A percentile compares a stretch with the other conserved stretches of the same genome.
phyloP scores from a whole-genome alignment of 257 asterid species.

The Fraxinus quadrangulata region DNA sequence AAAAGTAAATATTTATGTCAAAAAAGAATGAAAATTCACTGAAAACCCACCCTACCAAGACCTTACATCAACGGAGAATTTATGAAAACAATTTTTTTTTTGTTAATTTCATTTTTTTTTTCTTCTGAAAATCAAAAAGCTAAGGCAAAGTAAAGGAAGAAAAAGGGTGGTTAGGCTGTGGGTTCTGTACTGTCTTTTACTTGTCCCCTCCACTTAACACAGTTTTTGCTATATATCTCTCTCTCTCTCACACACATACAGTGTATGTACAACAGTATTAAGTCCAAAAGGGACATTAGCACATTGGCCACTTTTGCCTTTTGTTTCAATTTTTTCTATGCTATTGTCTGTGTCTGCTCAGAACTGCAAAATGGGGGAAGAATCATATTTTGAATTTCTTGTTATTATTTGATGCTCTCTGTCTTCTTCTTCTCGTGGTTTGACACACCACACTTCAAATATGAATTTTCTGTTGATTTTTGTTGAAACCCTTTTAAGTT shows the following conservation, averaged over 20 bases:
- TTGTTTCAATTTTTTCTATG: slow-evolving; percentile 67
- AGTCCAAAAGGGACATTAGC: slow-evolving; percentile 72
- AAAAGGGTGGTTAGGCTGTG: slow-evolving; percentile 57
- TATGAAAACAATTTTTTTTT: slow-evolving; percentile 22
- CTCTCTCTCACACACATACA: slow-evolving; percentile 33
- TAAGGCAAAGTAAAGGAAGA: slow-evolving; percentile 47
- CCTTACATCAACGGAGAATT: slow-evolving; percentile 26
- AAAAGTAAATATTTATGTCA: background rate
- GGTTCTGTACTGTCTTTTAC: slow-evolving; percentile 92
- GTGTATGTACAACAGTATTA: slow-evolving; percentile 20
- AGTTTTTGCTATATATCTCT: slow-evolving; percentile 40
- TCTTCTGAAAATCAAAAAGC: slow-evolving; percentile 33
- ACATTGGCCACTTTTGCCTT: slow-evolving; percentile 72
- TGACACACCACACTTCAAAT: slow-evolving; percentile 20
- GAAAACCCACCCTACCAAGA: slow-evolving; percentile 34
- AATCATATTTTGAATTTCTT: slow-evolving; percentile 82
- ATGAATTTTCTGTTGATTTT: slow-evolving; percentile 32
- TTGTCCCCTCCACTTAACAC: slow-evolving; percentile 97
- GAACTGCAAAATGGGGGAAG: slow-evolving; percentile 77
- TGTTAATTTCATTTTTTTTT: background rate
- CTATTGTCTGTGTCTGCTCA: slow-evolving; percentile 84
- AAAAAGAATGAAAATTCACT: slow-evolving; percentile 35
- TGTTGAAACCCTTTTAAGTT: slow-evolving; percentile 37
- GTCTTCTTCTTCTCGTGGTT: slow-evolving; percentile 29
- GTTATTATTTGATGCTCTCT: slow-evolving; percentile 70